Base-by-base conservation (phyloP, 2,329 filamentous ascomycete genomes). In the Fusarium pseudograminearum region DNA sequence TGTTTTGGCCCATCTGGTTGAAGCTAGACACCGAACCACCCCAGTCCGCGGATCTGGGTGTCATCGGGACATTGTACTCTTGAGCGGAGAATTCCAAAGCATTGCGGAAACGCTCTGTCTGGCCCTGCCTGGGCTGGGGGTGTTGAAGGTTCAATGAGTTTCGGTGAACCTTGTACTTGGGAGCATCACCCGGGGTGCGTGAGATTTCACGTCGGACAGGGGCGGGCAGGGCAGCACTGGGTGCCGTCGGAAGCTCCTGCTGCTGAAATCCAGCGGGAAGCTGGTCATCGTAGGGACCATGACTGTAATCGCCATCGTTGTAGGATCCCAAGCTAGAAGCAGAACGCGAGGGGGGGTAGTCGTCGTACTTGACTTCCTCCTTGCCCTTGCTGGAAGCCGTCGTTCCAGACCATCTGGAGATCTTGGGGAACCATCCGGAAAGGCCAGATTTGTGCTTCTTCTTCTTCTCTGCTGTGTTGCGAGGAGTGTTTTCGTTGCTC, bases 401-500 rank as follows among this genome's bases (percentile, higher is more conserved):
- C 4, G 95, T 98, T 81, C 97, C 96, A 0, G 95, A 98, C 96
- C 96, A 99, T 44, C 96, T 89, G 8, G 96, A 98, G 67, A 97
- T 94, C 83, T 97, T 98, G 26, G 94, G 94, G 66, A 97, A 92
- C 84, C 89, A 90, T 53, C 87, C 84, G 1, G 92, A 93, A 1
- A 93, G 96, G 61, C 90, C 91, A 2, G 93, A 95, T 78, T 97
- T 97, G 82, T 97, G 92, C 82, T 97, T 98, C 79, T 92, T 93
- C 67, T 88, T 87, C 80, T 92, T 93, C 8, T 93, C 91, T 2
- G 87, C 89, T 2, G 87, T 89, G 28, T 12, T 30, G 41, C 77
- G 77, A 14, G 93, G 93, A 0, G 93, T 97, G 66, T 94, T 93
- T 67, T 97, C 94, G 58, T 89, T 90, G 81, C 92, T 94, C 60